Evolutionary conservation across 306 rosid genomes (phyloP), one percentile per base, ranked within the genome.

Genomic region (Medicago lupulina): DNA sequence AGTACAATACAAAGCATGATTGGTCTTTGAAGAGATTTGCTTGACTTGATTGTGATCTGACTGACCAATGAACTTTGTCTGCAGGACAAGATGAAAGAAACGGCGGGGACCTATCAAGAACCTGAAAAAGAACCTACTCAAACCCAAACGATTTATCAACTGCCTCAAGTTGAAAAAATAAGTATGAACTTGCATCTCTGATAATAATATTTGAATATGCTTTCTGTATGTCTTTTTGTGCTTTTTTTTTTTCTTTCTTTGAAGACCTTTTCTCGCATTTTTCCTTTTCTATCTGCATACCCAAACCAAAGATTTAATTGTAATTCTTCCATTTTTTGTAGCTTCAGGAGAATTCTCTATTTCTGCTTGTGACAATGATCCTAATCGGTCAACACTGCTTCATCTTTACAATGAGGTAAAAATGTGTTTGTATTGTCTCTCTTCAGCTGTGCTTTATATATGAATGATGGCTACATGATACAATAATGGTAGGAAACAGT

Each of bases 331-430:
- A 63, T 77, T 73, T 69, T 77, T 2, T 85, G 85, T 88, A 92
- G 98, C 78, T 81, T 23, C 85, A 2, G 96, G 81, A 81, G 97
- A 91, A 81, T 81, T 84, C 76, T 81, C 83, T 8, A 64, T 25
- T 64, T 16, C 81, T 66, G 86, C 88, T 70, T 86, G 83, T 76
- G 92, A 92, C 67, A 55, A 81, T 21, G 81, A 90, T 75, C 84
- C 87, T 8, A 89, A 87, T 81, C 91, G 90, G 31, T 62, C 75
- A 77, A 84, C 86, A 72, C 68, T 95, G 76, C 78, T 75, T 79
- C 89, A 77, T 18, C 91, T 95, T 74, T 92, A 92, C 79, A 95
- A 95, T 16, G 85, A 90, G 93, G 98, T 92, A 85, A 67, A 12
- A 67, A 9, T 16, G 8, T 11, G 28, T 58, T 49, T 9, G 14